These are phyloP conservation scores for Paecilomyces sp. DNA, from an alignment of 2,329 filamentous ascomycete genomes.

Conservation along the genomic window DNA sequence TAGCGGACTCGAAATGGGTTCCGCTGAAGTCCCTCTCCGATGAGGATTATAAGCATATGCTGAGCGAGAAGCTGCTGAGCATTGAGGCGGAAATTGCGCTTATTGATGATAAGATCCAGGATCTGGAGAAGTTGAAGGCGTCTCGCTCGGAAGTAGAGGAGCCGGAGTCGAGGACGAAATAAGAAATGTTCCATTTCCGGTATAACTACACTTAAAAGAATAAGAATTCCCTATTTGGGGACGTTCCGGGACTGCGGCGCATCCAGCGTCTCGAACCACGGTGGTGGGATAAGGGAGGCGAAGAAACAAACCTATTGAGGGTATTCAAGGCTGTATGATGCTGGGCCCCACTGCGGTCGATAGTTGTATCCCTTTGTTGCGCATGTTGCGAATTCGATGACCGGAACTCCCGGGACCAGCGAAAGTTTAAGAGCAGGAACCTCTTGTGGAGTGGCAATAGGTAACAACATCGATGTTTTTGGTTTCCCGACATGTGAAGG, in stretches of 20 bases:
- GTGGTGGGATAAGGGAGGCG: not conserved
- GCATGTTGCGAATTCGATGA: not conserved
- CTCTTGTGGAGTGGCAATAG: not conserved
- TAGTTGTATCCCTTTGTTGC: not conserved
- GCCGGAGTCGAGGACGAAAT: not conserved
- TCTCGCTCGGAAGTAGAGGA: not conserved
- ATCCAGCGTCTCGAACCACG: not conserved
- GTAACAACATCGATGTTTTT: not conserved
- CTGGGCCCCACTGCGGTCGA: not conserved
- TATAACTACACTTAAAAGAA: too few species aligned
- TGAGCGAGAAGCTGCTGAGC: constrained; percentile 63
- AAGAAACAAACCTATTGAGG: not conserved
- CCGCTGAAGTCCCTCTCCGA: constrained; percentile 65
- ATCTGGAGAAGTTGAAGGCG: constrained; percentile 27
- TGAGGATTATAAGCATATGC: constrained; percentile 63
- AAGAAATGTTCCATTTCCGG: not conserved
- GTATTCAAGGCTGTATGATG: not conserved
- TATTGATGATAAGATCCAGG: constrained; percentile 66
- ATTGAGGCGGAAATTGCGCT: constrained; percentile 72
- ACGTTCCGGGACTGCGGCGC: not conserved
- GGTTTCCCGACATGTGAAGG: too few species aligned
- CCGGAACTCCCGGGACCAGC: not conserved
- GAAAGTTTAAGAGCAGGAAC: not conserved
- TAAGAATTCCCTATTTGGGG: too few species aligned
- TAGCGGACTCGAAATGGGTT: constrained; percentile 60